Percentiles rank a stretch among this genome's conserved stretches.
Evolutionary conservation across 352 stramenopile species (phyloP).

Genomic region (Phytophthora syringae): DNA sequence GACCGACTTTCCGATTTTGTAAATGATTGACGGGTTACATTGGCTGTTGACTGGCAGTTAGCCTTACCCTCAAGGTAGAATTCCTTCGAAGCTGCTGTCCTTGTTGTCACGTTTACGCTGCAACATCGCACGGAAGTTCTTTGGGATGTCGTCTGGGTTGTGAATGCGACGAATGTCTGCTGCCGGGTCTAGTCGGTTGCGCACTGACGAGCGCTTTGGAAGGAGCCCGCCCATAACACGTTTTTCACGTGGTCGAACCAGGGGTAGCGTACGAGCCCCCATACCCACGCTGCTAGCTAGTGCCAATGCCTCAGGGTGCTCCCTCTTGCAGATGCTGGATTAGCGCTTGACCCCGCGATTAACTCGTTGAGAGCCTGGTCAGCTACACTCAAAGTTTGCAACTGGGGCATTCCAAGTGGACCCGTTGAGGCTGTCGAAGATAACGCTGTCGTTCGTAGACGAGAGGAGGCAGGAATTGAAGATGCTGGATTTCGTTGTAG

Average conservation of each 20-base stretch:
- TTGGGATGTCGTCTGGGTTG: conserved; percentile 74
- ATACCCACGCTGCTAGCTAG: conserved; percentile 49
- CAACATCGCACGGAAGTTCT: conserved; percentile 69
- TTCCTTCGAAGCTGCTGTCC: conserved; percentile 37
- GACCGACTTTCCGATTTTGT: too few relatives aligned
- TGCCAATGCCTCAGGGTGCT: conserved; percentile 18
- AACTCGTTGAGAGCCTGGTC: conserved; percentile 34
- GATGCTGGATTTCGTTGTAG: conserved; percentile 2
- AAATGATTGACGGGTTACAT: too few relatives aligned
- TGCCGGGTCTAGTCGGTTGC: conserved; percentile 66
- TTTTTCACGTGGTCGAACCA: conserved; percentile 64
- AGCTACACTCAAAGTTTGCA: conserved; percentile 18
- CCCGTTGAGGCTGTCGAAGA: background rate
- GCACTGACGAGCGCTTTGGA: conserved; percentile 69
- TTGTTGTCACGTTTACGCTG: conserved; percentile 57
- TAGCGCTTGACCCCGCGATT: conserved; percentile 22
- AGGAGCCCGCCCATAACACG: conserved; percentile 69
- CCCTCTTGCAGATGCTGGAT: conserved; percentile 15
- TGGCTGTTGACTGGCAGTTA: too few relatives aligned
- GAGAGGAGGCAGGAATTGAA: conserved; percentile 3
- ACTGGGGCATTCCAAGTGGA: background rate
- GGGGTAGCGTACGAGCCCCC: conserved; percentile 45
- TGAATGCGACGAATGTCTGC: conserved; percentile 76
- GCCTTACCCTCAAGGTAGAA: conserved; percentile 29
- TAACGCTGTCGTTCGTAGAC: conserved; percentile 14